Evolutionary conservation across 2,329 filamentous ascomycete genomes (phyloP), one percentile per base, ranked within the genome.

Genomic region (Leptographium wingfieldii): DNA sequence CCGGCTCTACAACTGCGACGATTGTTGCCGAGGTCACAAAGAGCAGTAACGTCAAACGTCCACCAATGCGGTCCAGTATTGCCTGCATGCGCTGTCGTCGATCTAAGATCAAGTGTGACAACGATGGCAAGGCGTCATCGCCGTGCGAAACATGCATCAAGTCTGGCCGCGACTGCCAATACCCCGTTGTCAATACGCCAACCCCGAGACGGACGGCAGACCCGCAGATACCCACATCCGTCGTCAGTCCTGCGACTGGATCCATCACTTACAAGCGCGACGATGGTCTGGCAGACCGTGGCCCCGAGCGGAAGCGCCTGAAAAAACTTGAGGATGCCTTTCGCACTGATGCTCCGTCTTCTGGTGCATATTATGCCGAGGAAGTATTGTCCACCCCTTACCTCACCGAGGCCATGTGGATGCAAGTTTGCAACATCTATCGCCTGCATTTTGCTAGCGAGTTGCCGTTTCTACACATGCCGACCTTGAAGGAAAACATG

Each of bases 61-160:
- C 74, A 14, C 77, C 77, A 40, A 87, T 90, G 81, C 81, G 89
- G 66, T 90, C 88, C 55, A 89, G 86, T 68, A 90, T 92, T 69
- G 88, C 89, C 55, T 94, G 89, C 72, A 77, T 82, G 63, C 80
- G 83, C 64, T 92, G 89, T 69, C 81, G 89, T 61, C 83, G 83
- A 67, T 90, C 87, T 69, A 95, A 94, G 73, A 89, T 92, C 69
- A 92, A 92, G 73, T 95, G 90, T 74, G 84, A 90, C 71, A 94
- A 94, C 73, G 80, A 82, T 65, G 88, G 88, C 62, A 81, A 85
- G 60, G 81, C 81, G 63, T 46, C 57, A 43, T 85, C 83, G 19
- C 83, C 82, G 19, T 95, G 90, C 74, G 83, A 88, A 63, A 84
- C 84, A 14, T 95, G 90, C 70, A 81, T 86, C 68, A 84, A 84